These are phyloP conservation scores for Oryza nivara DNA, from an alignment of 176 grass and related monocot species.

Conservation along the genomic window DNA sequence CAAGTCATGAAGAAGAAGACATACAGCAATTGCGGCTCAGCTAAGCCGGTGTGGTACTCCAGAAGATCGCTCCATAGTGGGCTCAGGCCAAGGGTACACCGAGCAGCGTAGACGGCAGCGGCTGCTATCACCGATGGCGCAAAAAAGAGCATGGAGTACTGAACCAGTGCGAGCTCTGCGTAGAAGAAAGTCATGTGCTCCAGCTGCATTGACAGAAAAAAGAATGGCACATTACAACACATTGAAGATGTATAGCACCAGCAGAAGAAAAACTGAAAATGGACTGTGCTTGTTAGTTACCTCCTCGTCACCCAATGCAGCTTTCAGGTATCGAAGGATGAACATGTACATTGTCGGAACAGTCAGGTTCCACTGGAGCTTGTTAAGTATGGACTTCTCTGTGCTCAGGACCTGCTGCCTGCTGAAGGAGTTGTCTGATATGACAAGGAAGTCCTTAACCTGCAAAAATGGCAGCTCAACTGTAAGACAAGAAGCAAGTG, in stretches of 20 bases:
- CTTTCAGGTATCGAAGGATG: conserved; percentile 64
- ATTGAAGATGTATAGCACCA: conserved; percentile 3
- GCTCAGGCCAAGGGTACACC: conserved; percentile 46
- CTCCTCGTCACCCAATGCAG: conserved; percentile 48
- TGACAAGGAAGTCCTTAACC: conserved; percentile 61
- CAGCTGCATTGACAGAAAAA: conserved; percentile 47
- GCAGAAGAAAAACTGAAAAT: background rate
- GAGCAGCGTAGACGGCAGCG: conserved; percentile 46
- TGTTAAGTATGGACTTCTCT: conserved; percentile 67
- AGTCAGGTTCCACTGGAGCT: conserved; percentile 75
- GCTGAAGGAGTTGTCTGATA: conserved; percentile 51
- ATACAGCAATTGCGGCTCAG: conserved; percentile 50
- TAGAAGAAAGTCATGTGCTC: conserved; percentile 82
- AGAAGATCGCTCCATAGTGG: conserved; percentile 50
- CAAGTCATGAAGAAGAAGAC: conserved; percentile 1
- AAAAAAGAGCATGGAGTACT: conserved; percentile 59
- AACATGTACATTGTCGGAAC: conserved; percentile 77
- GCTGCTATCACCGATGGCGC: conserved; percentile 58
- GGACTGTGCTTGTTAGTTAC: conserved; percentile 10
- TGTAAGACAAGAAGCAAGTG: conserved; percentile 1
- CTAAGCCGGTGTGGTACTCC: conserved; percentile 52
- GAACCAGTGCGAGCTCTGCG: conserved; percentile 64
- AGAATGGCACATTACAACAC: background rate
- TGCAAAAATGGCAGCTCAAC: conserved; percentile 13
- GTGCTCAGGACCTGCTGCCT: conserved; percentile 55